phyloP scores from a whole-genome alignment of 352 stramenopile species.

The Pythium coloratum region DNA sequence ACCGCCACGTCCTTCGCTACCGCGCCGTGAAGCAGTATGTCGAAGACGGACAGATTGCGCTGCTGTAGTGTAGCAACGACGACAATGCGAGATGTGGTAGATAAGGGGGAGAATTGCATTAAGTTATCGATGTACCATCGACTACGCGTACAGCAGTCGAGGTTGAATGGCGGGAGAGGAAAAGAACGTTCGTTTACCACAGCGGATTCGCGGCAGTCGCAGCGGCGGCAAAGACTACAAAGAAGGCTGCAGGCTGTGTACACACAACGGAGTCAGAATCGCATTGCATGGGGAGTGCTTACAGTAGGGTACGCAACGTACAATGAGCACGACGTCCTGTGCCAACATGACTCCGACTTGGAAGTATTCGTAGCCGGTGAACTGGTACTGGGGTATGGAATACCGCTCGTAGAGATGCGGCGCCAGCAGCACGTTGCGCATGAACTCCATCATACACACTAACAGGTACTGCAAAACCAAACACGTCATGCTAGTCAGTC shows the following conservation, averaged over 20 bases:
- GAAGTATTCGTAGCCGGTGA: conserved; percentile 73
- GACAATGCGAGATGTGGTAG: neutral
- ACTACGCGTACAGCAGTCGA: neutral
- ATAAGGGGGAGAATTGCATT: conserved; percentile 6
- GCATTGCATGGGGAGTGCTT: neutral
- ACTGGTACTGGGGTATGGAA: conserved; percentile 50
- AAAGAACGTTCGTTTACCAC: conserved; percentile 34
- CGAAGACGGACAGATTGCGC: conserved; percentile 47
- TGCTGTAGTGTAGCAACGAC: conserved; percentile 34
- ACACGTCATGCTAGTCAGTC: neutral
- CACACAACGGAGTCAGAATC: conserved; percentile 12
- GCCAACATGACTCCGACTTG: conserved; percentile 65
- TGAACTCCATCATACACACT: conserved; percentile 69
- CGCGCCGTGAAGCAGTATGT: conserved; percentile 57
- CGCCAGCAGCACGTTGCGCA: conserved; percentile 64
- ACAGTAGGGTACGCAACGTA: conserved; percentile 32
- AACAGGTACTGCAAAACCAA: conserved; percentile 49
- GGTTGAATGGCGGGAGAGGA: neutral
- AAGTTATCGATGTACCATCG: conserved; percentile 27
- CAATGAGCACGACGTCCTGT: conserved; percentile 68
- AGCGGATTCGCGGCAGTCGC: conserved; percentile 57
- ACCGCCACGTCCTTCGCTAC: conserved; percentile 81
- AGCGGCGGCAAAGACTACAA: conserved; percentile 66
- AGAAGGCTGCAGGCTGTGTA: conserved; percentile 58
- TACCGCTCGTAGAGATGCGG: conserved; percentile 66